phyloP scores from a whole-genome alignment of 192 early-diverging fungal genomes.

The Coemansia sp. region DNA sequence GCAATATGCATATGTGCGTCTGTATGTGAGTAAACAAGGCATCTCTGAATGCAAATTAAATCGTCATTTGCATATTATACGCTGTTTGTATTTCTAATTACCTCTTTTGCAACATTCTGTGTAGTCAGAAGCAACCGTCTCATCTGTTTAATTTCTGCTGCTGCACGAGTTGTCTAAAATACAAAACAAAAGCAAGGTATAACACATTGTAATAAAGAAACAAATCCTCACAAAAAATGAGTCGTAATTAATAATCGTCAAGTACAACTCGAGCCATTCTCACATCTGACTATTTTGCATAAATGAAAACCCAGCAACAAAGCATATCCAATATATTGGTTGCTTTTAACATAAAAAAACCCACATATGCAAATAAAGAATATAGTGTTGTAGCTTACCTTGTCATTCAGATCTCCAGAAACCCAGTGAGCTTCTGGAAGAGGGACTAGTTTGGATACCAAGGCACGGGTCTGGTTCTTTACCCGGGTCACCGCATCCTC shows the following conservation, averaged over 20 bases:
- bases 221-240: too few relatives aligned
- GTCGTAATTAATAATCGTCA: too few relatives aligned
- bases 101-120: neutral
- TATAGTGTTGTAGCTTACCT: conserved; percentile 15
- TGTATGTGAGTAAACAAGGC: too few relatives aligned
- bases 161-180: neutral
- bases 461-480: neutral
- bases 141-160: conserved; percentile 3
- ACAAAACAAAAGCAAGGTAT: too few relatives aligned
- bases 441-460: conserved; percentile 8
- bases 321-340: neutral
- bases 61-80: neutral
- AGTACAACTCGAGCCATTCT: too few relatives aligned
- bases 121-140: neutral
- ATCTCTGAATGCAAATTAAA: too few relatives aligned
- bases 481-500: conserved; percentile 15
- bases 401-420: conserved; percentile 4
- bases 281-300: neutral
- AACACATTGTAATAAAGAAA: too few relatives aligned
- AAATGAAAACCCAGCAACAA: too few relatives aligned
- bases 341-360: neutral
- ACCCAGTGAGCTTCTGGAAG: conserved; percentile 6
- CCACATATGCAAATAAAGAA: neutral
- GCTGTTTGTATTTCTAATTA: neutral
- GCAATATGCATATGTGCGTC: too few relatives aligned